These are phyloP conservation scores for Talaromyces wortmannii DNA, from an alignment of 495 filamentous ascomycete species.

Conservation along the genomic window DNA sequence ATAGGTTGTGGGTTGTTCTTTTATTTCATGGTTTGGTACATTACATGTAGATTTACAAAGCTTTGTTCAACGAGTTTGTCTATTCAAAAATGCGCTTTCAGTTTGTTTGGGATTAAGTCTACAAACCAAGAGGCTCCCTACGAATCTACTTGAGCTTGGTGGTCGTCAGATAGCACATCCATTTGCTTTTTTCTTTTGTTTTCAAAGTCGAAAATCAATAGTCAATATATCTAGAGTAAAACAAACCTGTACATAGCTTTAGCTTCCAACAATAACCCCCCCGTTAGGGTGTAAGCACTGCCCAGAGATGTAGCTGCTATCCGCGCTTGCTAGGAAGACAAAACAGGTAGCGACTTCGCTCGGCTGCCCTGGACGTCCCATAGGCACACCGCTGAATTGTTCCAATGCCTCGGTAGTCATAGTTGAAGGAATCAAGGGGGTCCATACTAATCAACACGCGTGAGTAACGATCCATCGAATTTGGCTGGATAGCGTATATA, in stretches of 20 bases:
- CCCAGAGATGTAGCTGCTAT: constrained; percentile 64
- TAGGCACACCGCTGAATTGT: constrained; percentile 63
- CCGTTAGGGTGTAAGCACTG: constrained; percentile 62
- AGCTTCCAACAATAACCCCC: constrained; percentile 56
- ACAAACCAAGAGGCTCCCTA: background rate
- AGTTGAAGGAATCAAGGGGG: constrained; percentile 71
- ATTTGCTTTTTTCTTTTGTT: background rate
- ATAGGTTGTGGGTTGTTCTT: constrained; percentile 1
- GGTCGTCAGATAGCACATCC: background rate
- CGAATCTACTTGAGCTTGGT: background rate
- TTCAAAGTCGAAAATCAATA: background rate
- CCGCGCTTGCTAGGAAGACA: constrained; percentile 73
- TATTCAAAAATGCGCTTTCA: background rate
- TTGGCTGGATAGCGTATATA: no score
- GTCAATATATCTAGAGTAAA: background rate
- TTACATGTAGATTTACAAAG: constrained; percentile 3
- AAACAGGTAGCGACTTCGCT: constrained; percentile 78
- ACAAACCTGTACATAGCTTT: constrained; percentile 6
- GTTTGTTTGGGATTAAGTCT: background rate
- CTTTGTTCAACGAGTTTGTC: background rate
- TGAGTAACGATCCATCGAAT: background rate
- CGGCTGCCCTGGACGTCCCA: constrained; percentile 74
- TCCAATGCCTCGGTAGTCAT: constrained; percentile 67
- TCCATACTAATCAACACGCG: constrained; percentile 52
- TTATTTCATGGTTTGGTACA: background rate